Conservation (phyloP, 2,329 filamentous ascomycete genomes). For the Fusarium neocosmosporiellum region DNA sequence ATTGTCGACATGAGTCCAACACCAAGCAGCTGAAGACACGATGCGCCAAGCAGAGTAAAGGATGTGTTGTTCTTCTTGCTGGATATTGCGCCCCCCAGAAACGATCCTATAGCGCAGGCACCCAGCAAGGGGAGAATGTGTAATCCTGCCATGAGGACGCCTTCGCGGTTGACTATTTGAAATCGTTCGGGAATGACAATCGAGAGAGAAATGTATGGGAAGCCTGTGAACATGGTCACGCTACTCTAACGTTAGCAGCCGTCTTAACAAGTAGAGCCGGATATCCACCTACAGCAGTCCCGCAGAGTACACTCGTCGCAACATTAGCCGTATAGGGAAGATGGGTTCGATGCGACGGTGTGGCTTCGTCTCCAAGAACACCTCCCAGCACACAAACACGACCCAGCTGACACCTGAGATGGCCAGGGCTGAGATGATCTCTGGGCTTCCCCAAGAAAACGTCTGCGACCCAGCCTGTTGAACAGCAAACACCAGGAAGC, state of each 20-base stretch:
- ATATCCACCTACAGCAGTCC: conserved; percentile 58
- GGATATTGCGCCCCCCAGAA: conserved; percentile 64
- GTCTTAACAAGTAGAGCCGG: not conserved
- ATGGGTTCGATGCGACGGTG: conserved; percentile 61
- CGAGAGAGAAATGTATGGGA: conserved; percentile 67
- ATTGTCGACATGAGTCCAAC: conserved; percentile 62
- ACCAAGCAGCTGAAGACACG: conserved; percentile 64
- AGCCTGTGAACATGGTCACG: conserved; percentile 67
- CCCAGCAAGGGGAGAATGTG: conserved; percentile 69
- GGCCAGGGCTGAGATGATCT: conserved; percentile 61
- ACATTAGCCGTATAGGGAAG: conserved; percentile 63
- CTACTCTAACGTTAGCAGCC: conserved; percentile 48
- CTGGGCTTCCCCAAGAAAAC: conserved; percentile 62
- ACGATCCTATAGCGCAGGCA: conserved; percentile 66
- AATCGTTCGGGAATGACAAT: conserved; percentile 70
- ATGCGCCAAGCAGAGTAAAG: conserved; percentile 60
- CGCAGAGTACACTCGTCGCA: conserved; percentile 61
- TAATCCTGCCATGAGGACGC: conserved; percentile 64
- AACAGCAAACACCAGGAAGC: conserved; percentile 66
- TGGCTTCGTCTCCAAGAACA: conserved; percentile 53
- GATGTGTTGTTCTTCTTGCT: conserved; percentile 66
- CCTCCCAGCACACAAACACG: conserved; percentile 64
- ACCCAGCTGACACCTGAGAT: conserved; percentile 61
- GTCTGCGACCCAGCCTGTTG: conserved; percentile 67
- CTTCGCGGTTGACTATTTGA: conserved; percentile 67